These are phyloP conservation scores for Camellia granthamiana DNA, from an alignment of 148 eudicot species.

Conservation along the genomic window DNA sequence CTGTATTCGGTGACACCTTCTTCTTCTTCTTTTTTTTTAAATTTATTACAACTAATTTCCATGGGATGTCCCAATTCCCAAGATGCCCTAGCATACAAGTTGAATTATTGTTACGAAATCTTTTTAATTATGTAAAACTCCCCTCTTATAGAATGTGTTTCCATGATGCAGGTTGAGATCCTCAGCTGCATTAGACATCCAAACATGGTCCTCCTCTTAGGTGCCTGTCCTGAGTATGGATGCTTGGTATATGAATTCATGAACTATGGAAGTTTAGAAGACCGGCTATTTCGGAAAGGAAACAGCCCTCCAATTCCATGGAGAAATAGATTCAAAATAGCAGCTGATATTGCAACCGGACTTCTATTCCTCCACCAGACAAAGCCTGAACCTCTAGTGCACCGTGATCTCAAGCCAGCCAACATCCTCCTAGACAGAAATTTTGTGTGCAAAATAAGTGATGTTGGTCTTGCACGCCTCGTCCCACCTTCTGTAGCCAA, in stretches of 20 bases:
- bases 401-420: constrained; percentile 84
- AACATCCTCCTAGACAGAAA: constrained; percentile 69
- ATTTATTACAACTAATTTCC: not conserved
- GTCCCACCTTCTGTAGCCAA: constrained; percentile 84
- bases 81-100: not conserved
- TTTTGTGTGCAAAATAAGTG: constrained; percentile 73
- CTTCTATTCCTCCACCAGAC: constrained; percentile 74
- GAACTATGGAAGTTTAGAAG: constrained; percentile 76
- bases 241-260: constrained; percentile 79
- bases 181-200: constrained; percentile 77
- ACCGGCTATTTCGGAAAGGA: constrained; percentile 57
- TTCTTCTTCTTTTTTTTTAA: no score
- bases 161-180: constrained; percentile 57
- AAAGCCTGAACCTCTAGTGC: constrained; percentile 88
- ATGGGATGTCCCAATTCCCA: not conserved
- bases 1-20: not conserved
- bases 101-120: not conserved
- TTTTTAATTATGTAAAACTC: not conserved
- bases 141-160: not conserved
- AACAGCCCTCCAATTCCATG: constrained; percentile 73
- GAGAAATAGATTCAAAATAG: constrained; percentile 62
- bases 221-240: constrained; percentile 85
- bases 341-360: constrained; percentile 69
- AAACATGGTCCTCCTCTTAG: constrained; percentile 81
- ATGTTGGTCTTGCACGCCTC: constrained; percentile 73